Evolutionary conservation across 2,329 filamentous ascomycete genomes (phyloP).

Genomic region (Fusarium gaditjirri): DNA sequence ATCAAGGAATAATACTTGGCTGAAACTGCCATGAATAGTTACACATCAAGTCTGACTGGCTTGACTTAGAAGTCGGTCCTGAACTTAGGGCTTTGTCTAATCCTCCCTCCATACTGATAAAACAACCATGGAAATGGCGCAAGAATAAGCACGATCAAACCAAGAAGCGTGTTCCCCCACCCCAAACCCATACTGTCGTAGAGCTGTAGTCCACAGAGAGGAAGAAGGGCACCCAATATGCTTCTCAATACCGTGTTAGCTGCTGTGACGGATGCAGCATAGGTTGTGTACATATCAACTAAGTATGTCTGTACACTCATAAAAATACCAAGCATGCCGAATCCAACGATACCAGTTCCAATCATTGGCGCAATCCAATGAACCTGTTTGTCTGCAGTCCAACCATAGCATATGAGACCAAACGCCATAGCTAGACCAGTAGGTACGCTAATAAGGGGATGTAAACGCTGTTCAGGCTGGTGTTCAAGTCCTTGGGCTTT

Average conservation of each 20-base stretch:
- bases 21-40: background rate
- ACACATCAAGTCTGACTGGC: background rate
- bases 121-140: background rate
- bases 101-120: background rate
- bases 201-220: background rate
- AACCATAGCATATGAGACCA: background rate
- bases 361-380: background rate
- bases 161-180: background rate
- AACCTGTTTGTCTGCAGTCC: background rate
- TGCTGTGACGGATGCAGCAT: background rate
- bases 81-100: background rate
- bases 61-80: background rate
- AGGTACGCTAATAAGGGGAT: background rate
- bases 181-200: background rate
- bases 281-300: background rate
- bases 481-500: background rate
- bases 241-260: background rate
- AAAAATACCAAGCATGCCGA: background rate
- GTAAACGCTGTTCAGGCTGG: background rate
- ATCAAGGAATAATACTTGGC: background rate
- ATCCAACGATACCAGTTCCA: background rate
- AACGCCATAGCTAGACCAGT: background rate
- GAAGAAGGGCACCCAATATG: background rate
- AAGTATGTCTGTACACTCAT: background rate
- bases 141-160: background rate